A percentile compares a stretch with the other conserved stretches of the same genome.
These are phyloP conservation scores for Termitomyces sp. DNA, from an alignment of 768 basidiomycete species.

Conservation along the genomic window DNA sequence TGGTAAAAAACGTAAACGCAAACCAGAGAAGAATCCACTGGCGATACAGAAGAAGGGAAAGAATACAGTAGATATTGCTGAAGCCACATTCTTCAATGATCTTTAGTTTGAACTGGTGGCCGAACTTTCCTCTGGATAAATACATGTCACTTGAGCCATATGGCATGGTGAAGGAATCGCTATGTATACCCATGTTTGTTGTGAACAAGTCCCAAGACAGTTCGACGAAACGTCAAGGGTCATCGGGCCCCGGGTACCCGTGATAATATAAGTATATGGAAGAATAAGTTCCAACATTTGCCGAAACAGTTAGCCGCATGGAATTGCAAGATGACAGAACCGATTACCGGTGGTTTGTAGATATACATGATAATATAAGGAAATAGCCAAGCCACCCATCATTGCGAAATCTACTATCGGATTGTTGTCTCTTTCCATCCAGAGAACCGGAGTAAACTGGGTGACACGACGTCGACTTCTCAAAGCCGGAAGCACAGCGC, in stretches of 20 bases:
- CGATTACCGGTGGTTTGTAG: too few species aligned
- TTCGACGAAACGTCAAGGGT: background rate
- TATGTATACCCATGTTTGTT: too few species aligned
- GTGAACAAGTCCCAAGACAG: background rate
- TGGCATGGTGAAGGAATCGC: too few species aligned
- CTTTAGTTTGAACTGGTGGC: constrained; percentile 29
- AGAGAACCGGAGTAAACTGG: background rate
- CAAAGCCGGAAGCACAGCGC: background rate
- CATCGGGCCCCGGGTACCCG: too few species aligned
- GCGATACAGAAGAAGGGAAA: constrained; percentile 48
- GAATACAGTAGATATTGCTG: constrained; percentile 46
- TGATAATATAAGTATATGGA: too few species aligned
- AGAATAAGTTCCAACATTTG: background rate
- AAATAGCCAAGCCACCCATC: background rate
- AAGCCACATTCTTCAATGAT: constrained; percentile 62
- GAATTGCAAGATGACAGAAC: background rate
- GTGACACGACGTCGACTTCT: background rate
- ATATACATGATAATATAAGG: background rate
- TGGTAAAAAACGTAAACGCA: constrained; percentile 50
- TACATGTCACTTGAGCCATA: background rate
- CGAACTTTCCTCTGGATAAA: background rate
- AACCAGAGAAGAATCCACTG: constrained; percentile 45
- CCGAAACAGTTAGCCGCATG: background rate
- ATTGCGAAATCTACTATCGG: background rate
- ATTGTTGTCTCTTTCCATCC: constrained; percentile 1